A percentile compares a stretch with the other conserved stretches of the same genome.
These are phyloP conservation scores for Rhodotorula sp. DNA, from an alignment of 1,284 basidiomycete genomes.

Conservation along the genomic window DNA sequence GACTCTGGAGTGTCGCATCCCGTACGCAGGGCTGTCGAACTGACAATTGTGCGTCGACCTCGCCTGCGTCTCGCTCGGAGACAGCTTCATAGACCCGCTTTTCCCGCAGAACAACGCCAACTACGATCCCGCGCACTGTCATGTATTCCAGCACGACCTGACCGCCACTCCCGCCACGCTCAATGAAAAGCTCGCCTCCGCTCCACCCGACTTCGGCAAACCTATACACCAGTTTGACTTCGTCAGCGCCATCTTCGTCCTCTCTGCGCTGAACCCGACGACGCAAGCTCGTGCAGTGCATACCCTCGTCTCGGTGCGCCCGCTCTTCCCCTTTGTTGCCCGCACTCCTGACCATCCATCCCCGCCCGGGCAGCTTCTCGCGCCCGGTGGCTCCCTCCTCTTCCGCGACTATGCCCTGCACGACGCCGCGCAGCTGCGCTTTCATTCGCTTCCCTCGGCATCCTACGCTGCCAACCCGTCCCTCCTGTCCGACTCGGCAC, in stretches of 20 bases:
- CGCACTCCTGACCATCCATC: background rate
- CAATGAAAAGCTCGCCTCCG: slow-evolving; percentile 3
- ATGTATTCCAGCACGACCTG: slow-evolving; percentile 52
- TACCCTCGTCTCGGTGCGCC: slow-evolving; percentile 33
- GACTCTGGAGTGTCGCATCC: background rate
- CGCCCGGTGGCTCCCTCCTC: slow-evolving; percentile 45
- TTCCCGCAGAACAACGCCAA: slow-evolving; percentile 40
- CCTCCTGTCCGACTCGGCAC: slow-evolving; percentile 42
- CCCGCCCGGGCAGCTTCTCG: slow-evolving; percentile 25
- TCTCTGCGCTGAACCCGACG: slow-evolving; percentile 51
- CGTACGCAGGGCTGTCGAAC: slow-evolving; percentile 35
- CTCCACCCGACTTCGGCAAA: slow-evolving; percentile 30
- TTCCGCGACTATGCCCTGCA: slow-evolving; percentile 52
- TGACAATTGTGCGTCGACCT: slow-evolving; percentile 22
- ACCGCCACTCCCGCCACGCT: slow-evolving; percentile 17
- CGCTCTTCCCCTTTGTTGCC: background rate
- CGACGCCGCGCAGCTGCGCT: slow-evolving; percentile 51
- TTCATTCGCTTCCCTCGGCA: slow-evolving; percentile 46
- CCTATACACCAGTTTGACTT: slow-evolving; percentile 34
- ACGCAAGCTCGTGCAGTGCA: slow-evolving; percentile 44
- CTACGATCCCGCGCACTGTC: slow-evolving; percentile 43
- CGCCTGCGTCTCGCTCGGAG: background rate
- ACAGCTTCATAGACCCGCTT: background rate
- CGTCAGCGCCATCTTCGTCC: slow-evolving; percentile 50
- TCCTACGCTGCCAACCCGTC: slow-evolving; percentile 43